Evolutionary conservation across 75 land plant species (phyloP).

Genomic region (Azolla pinnata): DNA sequence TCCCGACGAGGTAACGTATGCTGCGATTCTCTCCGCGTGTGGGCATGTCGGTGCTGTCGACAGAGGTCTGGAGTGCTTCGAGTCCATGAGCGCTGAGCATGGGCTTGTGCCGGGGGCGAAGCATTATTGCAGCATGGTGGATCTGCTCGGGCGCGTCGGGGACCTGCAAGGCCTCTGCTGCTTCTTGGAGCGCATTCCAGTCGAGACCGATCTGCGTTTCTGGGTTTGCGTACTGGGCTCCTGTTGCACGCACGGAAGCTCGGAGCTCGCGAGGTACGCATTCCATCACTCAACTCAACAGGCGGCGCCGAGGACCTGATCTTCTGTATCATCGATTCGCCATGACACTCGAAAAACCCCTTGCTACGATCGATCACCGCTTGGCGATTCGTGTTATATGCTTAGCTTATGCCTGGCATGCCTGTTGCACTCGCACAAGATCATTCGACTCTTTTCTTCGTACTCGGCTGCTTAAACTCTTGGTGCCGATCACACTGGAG

Average conservation of each 20-base stretch:
- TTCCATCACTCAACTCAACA: no score
- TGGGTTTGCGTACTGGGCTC: constrained; percentile 57
- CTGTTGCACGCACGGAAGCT: constrained; percentile 44
- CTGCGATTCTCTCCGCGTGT: constrained; percentile 23
- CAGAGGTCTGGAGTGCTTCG: constrained; percentile 17
- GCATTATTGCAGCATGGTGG: constrained; percentile 53
- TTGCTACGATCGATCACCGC: no score
- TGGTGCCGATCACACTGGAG: no score
- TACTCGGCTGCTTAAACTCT: no score
- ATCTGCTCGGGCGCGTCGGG: constrained; percentile 50
- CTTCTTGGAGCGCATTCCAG: constrained; percentile 35
- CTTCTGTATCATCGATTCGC: no score
- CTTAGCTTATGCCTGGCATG: no score
- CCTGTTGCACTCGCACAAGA: no score
- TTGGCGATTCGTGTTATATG: no score
- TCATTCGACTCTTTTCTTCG: no score
- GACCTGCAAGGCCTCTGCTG: constrained; percentile 29
- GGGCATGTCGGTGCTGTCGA: constrained; percentile 26
- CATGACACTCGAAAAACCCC: no score
- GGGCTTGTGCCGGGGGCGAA: constrained; percentile 27
- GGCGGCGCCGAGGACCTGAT: no score
- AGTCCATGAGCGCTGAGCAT: constrained; percentile 11
- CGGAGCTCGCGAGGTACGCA: constrained; percentile 33
- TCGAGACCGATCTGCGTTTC: constrained; percentile 32
- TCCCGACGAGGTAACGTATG: constrained; percentile 20